Evolutionary conservation across 1,284 basidiomycete species (phyloP), one percentile per base, ranked within the genome.

Genomic region (Hypsizygus ulmarius): DNA sequence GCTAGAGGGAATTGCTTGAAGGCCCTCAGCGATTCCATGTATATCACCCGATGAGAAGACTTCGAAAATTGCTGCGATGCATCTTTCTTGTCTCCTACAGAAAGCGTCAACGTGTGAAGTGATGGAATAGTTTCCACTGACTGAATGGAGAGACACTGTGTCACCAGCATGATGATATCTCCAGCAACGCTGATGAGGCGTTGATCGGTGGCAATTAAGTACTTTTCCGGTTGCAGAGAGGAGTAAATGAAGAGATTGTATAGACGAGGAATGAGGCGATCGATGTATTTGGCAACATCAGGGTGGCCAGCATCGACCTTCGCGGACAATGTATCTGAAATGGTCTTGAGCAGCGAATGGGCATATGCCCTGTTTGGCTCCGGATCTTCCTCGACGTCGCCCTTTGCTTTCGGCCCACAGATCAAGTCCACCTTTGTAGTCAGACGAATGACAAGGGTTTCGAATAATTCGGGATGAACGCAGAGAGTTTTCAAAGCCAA

Each of bases 241-340:
- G 84, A 78, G 50, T 71, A 75, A 15, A 93, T 69, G 54, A 90
- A 85, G 11, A 94, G 63, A 30, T 81, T 80, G 58, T 83, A 90
- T 11, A 97, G 59, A 16, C 78, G 71, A 4, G 87, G 83, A 0
- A 92, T 74, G 1, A 97, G 70, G 35, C 75, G 72, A 51, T 93
- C 87, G 37, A 87, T 75, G 61, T 92, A 92, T 64, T 89, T 90
- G 1, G 78, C 68, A 3, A 96, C 74, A 59, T 97, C 94, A 1
- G 69, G 61, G 62, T 96, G 60, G 49, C 67, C 62, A 56, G 67
- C 70, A 7, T 75, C 73, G 7, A 84, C 74, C 68, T 97, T 97
- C n/a, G 62, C 66, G 7, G 72, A 61, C 15, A 96, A 65, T 0
- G 87, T 82, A 33, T 79, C 77, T 1, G 74, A 71, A 3, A 97